These are phyloP conservation scores for Xylaria sp. DNA, from an alignment of 2,329 filamentous ascomycete species.

Conservation along the genomic window DNA sequence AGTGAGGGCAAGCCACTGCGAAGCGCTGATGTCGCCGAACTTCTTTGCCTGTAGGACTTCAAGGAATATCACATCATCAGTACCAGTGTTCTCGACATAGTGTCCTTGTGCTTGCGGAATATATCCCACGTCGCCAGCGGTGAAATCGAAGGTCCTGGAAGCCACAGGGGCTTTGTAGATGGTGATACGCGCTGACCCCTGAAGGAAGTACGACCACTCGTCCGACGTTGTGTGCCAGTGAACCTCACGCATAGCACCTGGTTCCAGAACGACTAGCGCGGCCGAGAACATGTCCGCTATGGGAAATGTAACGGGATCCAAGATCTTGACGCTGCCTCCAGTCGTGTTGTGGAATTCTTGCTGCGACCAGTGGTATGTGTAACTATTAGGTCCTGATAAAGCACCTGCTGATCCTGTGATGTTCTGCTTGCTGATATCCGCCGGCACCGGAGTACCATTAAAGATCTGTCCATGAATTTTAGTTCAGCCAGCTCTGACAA, in stretches of 20 bases:
- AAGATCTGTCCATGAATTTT: slow-evolving; percentile 48
- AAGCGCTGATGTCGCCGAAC: slow-evolving; percentile 60
- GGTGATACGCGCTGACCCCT: slow-evolving; percentile 61
- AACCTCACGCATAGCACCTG: slow-evolving; percentile 68
- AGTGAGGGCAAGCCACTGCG: slow-evolving; percentile 64
- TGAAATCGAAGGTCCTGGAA: slow-evolving; percentile 63
- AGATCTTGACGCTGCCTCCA: slow-evolving; percentile 64
- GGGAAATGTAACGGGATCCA: slow-evolving; percentile 63
- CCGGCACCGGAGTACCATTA: slow-evolving; percentile 55
- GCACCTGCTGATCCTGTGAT: slow-evolving; percentile 52
- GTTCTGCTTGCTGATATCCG: slow-evolving; percentile 53
- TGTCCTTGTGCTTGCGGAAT: slow-evolving; percentile 60
- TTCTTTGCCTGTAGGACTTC: slow-evolving; percentile 60
- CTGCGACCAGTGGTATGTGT: slow-evolving; percentile 58
- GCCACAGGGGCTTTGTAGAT: slow-evolving; percentile 57
- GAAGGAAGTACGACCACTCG: slow-evolving; percentile 66
- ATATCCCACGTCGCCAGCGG: slow-evolving; percentile 64
- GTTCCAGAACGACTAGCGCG: slow-evolving; percentile 62
- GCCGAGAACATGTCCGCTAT: slow-evolving; percentile 60
- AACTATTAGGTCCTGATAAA: slow-evolving; percentile 46
- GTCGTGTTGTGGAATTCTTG: slow-evolving; percentile 57
- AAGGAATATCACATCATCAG: slow-evolving; percentile 62
- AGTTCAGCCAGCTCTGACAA: background rate
- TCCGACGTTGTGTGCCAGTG: slow-evolving; percentile 67
- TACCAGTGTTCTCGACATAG: slow-evolving; percentile 66